These are phyloP conservation scores for Cymbopogon citratus DNA, from an alignment of 176 grass and related monocot genomes.

Conservation along the genomic window DNA sequence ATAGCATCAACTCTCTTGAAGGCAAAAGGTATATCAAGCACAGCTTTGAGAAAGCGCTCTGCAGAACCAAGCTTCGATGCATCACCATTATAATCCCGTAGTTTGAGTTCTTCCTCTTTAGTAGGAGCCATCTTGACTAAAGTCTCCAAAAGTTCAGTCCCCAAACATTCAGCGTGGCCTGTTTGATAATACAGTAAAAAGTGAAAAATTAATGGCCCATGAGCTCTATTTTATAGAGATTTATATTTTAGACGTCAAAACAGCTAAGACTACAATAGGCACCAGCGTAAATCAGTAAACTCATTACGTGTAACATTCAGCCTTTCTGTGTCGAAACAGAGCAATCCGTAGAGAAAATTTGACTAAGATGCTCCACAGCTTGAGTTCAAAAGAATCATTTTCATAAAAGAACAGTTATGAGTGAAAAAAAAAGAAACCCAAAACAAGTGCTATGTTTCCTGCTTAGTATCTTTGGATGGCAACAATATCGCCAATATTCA, in stretches of 20 bases:
- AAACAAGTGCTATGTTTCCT: not conserved
- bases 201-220: not conserved
- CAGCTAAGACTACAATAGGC: not conserved
- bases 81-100: constrained; percentile 73
- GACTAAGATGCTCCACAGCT: not conserved
- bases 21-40: constrained; percentile 94
- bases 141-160: constrained; percentile 94
- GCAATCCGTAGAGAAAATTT: not conserved
- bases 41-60: constrained; percentile 76
- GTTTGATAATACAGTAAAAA: constrained; percentile 25
- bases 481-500: not conserved
- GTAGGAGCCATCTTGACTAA: constrained; percentile 97
- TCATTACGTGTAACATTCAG: not conserved
- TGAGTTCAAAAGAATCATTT: not conserved
- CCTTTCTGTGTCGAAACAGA: not conserved
- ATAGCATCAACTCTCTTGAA: constrained; percentile 98
- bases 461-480: not conserved
- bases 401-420: not conserved
- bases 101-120: constrained; percentile 91
- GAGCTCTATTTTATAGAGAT: not conserved
- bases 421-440: not conserved
- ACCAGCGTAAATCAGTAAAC: not conserved
- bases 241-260: not conserved
- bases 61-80: constrained; percentile 78
- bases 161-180: constrained; percentile 85